Conservation (phyloP, 306 rosid species). For the Inga oerstediana region DNA sequence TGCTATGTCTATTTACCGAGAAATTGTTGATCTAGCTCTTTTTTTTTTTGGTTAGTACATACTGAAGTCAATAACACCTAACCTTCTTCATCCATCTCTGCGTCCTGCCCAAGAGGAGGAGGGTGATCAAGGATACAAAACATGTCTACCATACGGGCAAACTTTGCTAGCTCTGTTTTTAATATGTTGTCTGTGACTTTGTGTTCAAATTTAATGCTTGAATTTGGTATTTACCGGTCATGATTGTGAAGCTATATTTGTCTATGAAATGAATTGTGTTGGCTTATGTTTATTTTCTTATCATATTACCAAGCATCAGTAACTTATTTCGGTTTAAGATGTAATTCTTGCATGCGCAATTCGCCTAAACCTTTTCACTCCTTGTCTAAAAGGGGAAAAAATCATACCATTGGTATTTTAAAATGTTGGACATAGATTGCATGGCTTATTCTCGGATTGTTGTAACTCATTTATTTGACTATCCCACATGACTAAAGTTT, state of each 20-base stretch:
- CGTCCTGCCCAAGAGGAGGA: no score
- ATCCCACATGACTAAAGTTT: background rate
- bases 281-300: background rate
- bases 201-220: background rate
- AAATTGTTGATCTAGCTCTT: background rate
- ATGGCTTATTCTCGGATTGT: background rate
- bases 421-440: background rate
- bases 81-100: no score
- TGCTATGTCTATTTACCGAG: background rate
- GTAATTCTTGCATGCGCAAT: background rate
- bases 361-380: background rate
- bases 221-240: slow-evolving; percentile 13
- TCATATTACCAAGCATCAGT: background rate
- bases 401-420: background rate
- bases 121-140: no score
- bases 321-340: background rate
- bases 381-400: background rate
- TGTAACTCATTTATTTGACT: background rate
- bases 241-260: background rate
- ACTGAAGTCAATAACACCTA: no score
- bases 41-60: no score
- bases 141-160: no score
- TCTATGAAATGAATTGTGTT: background rate
- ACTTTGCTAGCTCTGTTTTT: background rate
- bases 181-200: background rate